phyloP scores from a whole-genome alignment of 2,329 filamentous ascomycete species.

The Diaporthe longicolla region DNA sequence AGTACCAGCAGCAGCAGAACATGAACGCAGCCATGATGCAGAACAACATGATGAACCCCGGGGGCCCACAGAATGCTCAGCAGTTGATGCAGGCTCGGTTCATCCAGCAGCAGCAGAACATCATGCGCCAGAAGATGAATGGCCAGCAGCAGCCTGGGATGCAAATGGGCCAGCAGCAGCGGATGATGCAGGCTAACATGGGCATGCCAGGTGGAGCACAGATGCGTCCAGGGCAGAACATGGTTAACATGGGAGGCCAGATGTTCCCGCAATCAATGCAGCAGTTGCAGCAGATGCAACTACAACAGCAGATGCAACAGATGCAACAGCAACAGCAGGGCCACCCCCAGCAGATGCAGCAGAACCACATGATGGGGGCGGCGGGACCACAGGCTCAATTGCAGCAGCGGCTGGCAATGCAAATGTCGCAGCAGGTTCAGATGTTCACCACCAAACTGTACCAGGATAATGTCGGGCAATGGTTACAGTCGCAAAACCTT shows the following conservation, averaged over 20 bases:
- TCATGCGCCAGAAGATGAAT: constrained; percentile 51
- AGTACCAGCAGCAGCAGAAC: constrained; percentile 61
- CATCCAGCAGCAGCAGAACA: constrained; percentile 55
- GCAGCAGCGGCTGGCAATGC: constrained; percentile 24
- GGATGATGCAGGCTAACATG: constrained; percentile 55
- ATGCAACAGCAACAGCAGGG: constrained; percentile 47
- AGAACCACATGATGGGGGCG: constrained; percentile 44
- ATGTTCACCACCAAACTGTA: constrained; percentile 52
- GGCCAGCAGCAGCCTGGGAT: constrained; percentile 47
- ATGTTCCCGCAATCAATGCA: constrained; percentile 44
- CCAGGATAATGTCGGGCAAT: constrained; percentile 52
- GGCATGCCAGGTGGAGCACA: constrained; percentile 41
- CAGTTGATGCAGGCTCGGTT: constrained; percentile 52
- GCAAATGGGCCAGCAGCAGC: constrained; percentile 44
- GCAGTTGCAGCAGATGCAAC: constrained; percentile 45
- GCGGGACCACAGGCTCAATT: constrained; percentile 39
- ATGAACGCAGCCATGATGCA: constrained; percentile 50
- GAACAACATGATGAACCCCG: constrained; percentile 59
- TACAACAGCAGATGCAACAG: constrained; percentile 45
- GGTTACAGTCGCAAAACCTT: constrained; percentile 57
- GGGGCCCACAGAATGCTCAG: constrained; percentile 52
- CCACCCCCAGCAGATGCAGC: constrained; percentile 50
- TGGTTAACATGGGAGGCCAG: constrained; percentile 47
- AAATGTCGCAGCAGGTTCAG: constrained; percentile 37
- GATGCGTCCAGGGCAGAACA: constrained; percentile 45